Percentiles rank a stretch among this genome's conserved stretches.
phyloP scores from a whole-genome alignment of 192 early-diverging fungal species.

The Thoreauomyces humboldtii region DNA sequence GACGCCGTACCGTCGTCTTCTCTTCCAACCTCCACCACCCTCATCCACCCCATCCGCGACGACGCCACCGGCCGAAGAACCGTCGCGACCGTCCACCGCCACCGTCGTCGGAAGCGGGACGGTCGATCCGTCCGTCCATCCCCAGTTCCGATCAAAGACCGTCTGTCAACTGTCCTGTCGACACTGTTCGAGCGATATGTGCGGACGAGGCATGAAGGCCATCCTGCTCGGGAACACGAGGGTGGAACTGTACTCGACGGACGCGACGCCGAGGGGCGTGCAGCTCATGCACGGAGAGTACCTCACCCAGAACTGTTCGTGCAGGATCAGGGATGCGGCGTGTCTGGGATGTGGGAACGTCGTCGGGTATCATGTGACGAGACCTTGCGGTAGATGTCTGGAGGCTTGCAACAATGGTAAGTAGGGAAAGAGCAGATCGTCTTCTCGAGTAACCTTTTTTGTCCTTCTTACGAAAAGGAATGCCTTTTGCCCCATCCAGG shows the following conservation, averaged over 20 bases:
- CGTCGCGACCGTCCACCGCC: background rate
- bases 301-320: conserved; percentile 53
- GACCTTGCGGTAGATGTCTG: conserved; percentile 52
- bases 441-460: background rate
- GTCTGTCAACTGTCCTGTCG: conserved; percentile 52
- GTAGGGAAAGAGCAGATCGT: background rate
- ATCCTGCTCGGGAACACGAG: conserved; percentile 56
- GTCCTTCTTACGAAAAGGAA: too few relatives aligned
- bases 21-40: too few relatives aligned
- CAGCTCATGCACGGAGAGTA: conserved; percentile 51
- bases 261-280: conserved; percentile 49
- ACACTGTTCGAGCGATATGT: conserved; percentile 42
- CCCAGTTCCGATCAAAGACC: conserved; percentile 52
- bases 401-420: conserved; percentile 60
- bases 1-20: conserved; percentile 3
- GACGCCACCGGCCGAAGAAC: conserved; percentile 15
- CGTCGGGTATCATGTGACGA: conserved; percentile 59
- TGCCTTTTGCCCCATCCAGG: too few relatives aligned
- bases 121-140: conserved; percentile 50
- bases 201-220: conserved; percentile 57
- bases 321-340: conserved; percentile 55
- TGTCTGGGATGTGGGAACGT: conserved; percentile 58
- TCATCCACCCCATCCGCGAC: conserved; percentile 17
- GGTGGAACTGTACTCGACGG: conserved; percentile 58
- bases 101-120: conserved; percentile 19